phyloP scores from a whole-genome alignment of 73 alveolate species.

The Diophrys sp. region DNA sequence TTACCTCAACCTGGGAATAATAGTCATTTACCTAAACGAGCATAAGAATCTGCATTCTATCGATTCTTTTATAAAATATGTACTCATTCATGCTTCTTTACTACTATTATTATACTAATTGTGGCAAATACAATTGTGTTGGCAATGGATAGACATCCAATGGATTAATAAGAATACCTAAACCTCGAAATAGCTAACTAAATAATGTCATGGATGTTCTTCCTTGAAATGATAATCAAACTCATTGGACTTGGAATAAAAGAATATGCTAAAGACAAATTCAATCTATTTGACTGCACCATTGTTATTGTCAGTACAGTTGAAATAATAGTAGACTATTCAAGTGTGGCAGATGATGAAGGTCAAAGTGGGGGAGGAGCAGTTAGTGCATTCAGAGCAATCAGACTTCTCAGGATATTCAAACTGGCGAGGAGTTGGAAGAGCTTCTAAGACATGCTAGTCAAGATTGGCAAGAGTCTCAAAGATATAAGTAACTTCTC shows the following conservation, averaged over 20 bases:
- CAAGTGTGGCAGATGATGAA: constrained; percentile 21
- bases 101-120: constrained; percentile 1
- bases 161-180: constrained; percentile 5
- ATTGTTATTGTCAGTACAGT: constrained; percentile 53
- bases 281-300: constrained; percentile 71
- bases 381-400: constrained; percentile 68
- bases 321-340: constrained; percentile 28
- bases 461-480: constrained; percentile 26
- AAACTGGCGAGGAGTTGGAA: constrained; percentile 56
- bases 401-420: constrained; percentile 71
- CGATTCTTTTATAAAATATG: neutral
- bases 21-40: too few species aligned
- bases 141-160: constrained; percentile 59
- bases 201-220: constrained; percentile 41
- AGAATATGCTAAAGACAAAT: constrained; percentile 66
- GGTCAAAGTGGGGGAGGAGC: constrained; percentile 49
- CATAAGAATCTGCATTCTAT: neutral
- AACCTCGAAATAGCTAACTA: constrained; percentile 22
- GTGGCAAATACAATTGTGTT: constrained; percentile 54
- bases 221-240: constrained; percentile 65
- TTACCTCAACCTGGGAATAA: too few species aligned
- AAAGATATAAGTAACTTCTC: constrained; percentile 49
- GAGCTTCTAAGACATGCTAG: constrained; percentile 49
- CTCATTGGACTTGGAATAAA: constrained; percentile 63
- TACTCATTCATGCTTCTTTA: constrained; percentile 5